phyloP scores from a whole-genome alignment of 2,329 filamentous ascomycete genomes.

The Trichoderma cornu-damae region DNA sequence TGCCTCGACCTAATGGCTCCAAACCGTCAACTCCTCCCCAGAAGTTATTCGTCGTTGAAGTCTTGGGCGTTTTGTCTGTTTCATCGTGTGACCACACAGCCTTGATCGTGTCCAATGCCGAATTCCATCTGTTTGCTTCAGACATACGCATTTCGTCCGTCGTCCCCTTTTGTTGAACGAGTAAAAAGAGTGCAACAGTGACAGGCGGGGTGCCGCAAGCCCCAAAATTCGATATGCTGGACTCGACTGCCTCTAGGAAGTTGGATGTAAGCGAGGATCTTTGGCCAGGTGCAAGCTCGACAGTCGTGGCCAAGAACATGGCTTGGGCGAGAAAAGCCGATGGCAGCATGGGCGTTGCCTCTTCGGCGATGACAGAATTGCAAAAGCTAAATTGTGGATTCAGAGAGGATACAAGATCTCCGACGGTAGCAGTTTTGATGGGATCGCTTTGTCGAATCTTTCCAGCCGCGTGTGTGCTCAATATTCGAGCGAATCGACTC shows the following conservation, averaged over 20 bases:
- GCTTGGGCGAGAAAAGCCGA: slow-evolving; percentile 7
- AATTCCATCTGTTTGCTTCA: slow-evolving; percentile 11
- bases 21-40: neutral
- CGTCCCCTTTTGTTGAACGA: slow-evolving; percentile 6
- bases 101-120: neutral
- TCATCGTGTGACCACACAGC: neutral
- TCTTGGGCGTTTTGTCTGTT: neutral
- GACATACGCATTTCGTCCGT: slow-evolving; percentile 9
- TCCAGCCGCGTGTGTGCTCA: neutral
- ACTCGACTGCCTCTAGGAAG: slow-evolving; percentile 10
- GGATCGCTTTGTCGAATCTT: neutral
- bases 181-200: slow-evolving; percentile 1
- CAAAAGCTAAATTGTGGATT: slow-evolving; percentile 13
- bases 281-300: slow-evolving; percentile 10
- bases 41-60: neutral
- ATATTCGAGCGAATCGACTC: slow-evolving; percentile 6
- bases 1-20: neutral
- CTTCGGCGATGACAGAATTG: slow-evolving; percentile 11
- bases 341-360: neutral
- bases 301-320: slow-evolving; percentile 8
- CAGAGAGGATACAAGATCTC: slow-evolving; percentile 5
- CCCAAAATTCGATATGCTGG: slow-evolving; percentile 8
- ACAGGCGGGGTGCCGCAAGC: slow-evolving; percentile 6
- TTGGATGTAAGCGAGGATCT: slow-evolving; percentile 11
- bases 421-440: neutral